These are phyloP conservation scores for Rutstroemia sp. DNA, from an alignment of 2,329 filamentous ascomycete species.

Conservation along the genomic window DNA sequence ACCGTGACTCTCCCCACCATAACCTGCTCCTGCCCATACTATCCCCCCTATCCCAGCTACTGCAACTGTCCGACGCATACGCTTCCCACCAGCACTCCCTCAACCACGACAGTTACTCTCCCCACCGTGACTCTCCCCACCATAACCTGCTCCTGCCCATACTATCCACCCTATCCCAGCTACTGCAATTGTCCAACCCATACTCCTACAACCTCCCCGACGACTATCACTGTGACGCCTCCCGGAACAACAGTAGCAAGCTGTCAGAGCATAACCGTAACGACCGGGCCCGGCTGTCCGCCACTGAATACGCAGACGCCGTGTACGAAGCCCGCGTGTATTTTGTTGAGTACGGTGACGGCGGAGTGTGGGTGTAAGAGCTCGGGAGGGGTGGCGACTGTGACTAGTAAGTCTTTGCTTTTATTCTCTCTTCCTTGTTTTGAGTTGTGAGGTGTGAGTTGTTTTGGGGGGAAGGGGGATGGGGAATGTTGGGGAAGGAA, in stretches of 20 bases:
- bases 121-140: neutral
- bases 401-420: conserved; percentile 6
- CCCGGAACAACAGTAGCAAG: neutral
- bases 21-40: conserved; percentile 2
- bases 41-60: neutral
- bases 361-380: conserved; percentile 13
- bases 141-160: conserved; percentile 1
- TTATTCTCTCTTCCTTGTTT: neutral
- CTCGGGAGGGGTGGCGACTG: conserved; percentile 2
- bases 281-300: neutral
- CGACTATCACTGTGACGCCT: neutral
- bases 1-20: neutral
- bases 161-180: neutral
- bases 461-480: no score
- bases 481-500: no score
- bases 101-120: neutral
- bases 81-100: neutral
- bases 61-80: neutral
- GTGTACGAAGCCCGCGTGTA: conserved; percentile 2
- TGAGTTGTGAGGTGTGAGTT: neutral
- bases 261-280: neutral
- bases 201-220: neutral
- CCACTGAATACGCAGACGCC: neutral
- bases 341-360: conserved; percentile 6
- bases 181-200: neutral